Base-by-base conservation (phyloP, 192 early-diverging fungal species). In the Podila horticola region DNA sequence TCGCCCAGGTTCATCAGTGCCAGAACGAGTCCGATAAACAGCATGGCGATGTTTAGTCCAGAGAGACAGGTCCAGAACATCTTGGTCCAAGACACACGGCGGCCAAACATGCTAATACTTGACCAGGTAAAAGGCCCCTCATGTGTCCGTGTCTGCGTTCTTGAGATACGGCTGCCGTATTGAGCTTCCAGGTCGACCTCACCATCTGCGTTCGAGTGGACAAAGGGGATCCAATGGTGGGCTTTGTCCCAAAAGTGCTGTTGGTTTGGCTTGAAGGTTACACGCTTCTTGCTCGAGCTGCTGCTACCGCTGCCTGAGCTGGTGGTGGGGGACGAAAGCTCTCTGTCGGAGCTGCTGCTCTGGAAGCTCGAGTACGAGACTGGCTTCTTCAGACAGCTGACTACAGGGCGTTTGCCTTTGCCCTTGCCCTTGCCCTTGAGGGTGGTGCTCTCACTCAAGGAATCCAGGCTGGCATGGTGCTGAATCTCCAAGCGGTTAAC, bases 1-100 rank as follows among this genome's bases (percentile, higher is more conserved):
- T 81, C 77, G n/a, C 77, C 77, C 29, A 81, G 26, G 62, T 81
- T 81, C 67, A 81, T 81, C 62, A 81, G 29, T 24, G 77, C 65
- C n/a, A 81, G 34, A 4, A 81, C 61, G 4, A 81, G 41, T 17
- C 77, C 77, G 1, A 81, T 66, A 69, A 81, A 81, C 26, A 81
- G 22, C 77, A 81, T 22, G 17, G 17, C 66, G 20, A 81, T 41
- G 29, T 81, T 81, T 24, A 69, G 4, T 9, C 51, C 41, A 5
- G 70, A 64, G 0, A 81, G 26, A 26, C 71, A 33, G 1, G 51
- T 73, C 77, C 77, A 81, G 62, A 81, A 73, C 15, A 67, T 28
- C 12, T 13, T 22, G 38, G 24, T 55, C 52, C 52, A 55, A 3
- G 52, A 24, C 19, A 55, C 24, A 1, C 52, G 52, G 24, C 22